Evolutionary conservation across 169 alveolate genomes (phyloP), one percentile per base, ranked within the genome.

Genomic region (Plasmodium gallinaceum): DNA sequence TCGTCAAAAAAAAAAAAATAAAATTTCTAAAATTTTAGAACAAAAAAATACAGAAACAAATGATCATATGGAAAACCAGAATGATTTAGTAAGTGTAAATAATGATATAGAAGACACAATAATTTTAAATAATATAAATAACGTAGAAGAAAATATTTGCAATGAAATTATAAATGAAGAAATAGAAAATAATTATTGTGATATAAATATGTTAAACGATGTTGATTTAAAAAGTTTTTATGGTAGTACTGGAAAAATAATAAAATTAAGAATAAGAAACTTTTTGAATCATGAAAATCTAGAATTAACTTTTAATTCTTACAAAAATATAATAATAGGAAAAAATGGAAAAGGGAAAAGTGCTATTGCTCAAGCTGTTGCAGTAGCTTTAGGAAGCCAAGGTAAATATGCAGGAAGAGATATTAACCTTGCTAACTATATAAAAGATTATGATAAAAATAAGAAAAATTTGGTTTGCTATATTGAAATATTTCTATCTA

Each of bases 341-440:
- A 85, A 90, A 88, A 94, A 94, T 73, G 96, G 96, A n/a, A 95
- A 88, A 78, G 96, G 96, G 0, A 94, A 94, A 88, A 94, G 96
- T 71, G 96, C 96, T 3, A 94, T 94, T 12, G 96, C 94, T 1
- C 96, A 94, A 54, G 96, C 94, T 14, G 78, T 94, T 80, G 96
- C 96, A 20, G 95, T 94, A 16, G 93, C 92, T 16, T 92, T 94
- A 74, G 96, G 96, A 6, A 93, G 94, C 5, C 90, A 90, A 51
- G 96, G 96, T 0, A 92, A 92, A 18, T 73, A 94, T 18, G 96
- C 93, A 32, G 96, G 96, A 0, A 78, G 96, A 26, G 95, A 94
- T 72, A 74, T 94, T 18, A 80, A 69, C 16, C 57, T 94, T 18
- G 62, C 90, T 26, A 93, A 90, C 32, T 94, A 94, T 76, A 94